Percentiles rank a stretch among this genome's conserved stretches.
These are phyloP conservation scores for Themeda triandra DNA, from an alignment of 176 grass and related monocot species.

Conservation along the genomic window DNA sequence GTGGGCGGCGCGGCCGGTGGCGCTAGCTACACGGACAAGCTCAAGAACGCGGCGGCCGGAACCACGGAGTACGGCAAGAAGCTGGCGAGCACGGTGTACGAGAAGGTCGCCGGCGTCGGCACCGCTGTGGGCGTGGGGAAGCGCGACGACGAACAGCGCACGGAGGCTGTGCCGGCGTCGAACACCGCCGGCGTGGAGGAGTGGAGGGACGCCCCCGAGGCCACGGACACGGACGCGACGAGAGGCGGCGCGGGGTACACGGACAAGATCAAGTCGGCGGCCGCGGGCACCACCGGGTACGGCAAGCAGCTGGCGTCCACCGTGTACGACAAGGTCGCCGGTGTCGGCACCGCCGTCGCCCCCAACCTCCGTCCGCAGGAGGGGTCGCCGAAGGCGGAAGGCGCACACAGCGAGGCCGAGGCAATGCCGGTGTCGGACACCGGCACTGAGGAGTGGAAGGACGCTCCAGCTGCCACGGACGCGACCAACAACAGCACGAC, in stretches of 20 bases:
- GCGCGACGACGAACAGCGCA: background rate
- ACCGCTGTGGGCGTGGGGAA: background rate
- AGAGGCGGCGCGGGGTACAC: conserved; percentile 17
- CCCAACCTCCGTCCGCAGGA: conserved; percentile 24
- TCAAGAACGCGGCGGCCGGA: conserved; percentile 28
- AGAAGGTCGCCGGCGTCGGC: conserved; percentile 39
- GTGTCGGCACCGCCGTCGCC: conserved; percentile 28
- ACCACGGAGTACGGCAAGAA: conserved; percentile 54
- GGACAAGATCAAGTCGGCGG: conserved; percentile 44
- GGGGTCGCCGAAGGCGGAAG: background rate
- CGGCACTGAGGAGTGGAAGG: background rate
- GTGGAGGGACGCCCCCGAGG: background rate
- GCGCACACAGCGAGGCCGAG: background rate
- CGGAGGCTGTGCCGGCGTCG: background rate
- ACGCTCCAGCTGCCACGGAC: background rate
- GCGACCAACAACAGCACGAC: background rate
- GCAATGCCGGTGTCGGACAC: conserved; percentile 7
- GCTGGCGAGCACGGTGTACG: conserved; percentile 41
- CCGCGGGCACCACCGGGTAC: conserved; percentile 40
- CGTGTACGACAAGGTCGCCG: conserved; percentile 46
- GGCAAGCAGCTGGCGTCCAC: conserved; percentile 52
- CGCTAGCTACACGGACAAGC: conserved; percentile 29
- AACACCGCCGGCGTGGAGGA: background rate
- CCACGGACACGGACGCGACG: background rate
- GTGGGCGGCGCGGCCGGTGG: background rate